Conservation (phyloP, 345 rosid genomes). For the Eucalyptus curtisii region DNA sequence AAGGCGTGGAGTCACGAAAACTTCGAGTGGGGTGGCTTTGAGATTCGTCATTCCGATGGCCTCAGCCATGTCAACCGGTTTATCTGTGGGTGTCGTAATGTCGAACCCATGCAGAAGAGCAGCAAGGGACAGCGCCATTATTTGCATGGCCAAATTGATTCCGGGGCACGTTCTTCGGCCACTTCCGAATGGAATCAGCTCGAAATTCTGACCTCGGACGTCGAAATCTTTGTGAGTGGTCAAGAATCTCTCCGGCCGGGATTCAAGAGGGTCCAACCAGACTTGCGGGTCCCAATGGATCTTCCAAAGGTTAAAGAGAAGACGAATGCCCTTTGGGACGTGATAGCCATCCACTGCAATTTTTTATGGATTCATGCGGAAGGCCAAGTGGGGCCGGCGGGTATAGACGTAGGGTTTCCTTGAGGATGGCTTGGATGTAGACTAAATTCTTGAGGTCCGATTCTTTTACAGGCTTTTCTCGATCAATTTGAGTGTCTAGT, state of each 20-base stretch:
- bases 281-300: slow-evolving; percentile 7
- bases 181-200: slow-evolving; percentile 15
- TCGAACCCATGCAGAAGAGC: neutral
- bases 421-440: slow-evolving; percentile 18
- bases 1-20: neutral
- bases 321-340: slow-evolving; percentile 13
- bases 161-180: slow-evolving; percentile 28
- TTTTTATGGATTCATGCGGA: slow-evolving; percentile 18
- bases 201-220: slow-evolving; percentile 16
- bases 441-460: slow-evolving; percentile 14
- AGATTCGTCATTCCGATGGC: neutral
- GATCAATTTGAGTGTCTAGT: slow-evolving; percentile 16
- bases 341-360: slow-evolving; percentile 13
- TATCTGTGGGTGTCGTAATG: neutral
- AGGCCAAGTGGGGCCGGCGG: slow-evolving; percentile 11
- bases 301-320: slow-evolving; percentile 5
- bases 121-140: slow-evolving; percentile 7
- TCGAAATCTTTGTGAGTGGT: slow-evolving; percentile 4
- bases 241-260: slow-evolving; percentile 19
- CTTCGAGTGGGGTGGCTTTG: slow-evolving; percentile 9
- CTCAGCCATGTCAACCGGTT: neutral
- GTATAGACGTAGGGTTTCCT: slow-evolving; percentile 24
- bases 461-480: slow-evolving; percentile 3
- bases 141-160: slow-evolving; percentile 6
- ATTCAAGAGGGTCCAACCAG: slow-evolving; percentile 16